Conservation (phyloP, 345 rosid genomes). For the Crucihimalaya himalaica region DNA sequence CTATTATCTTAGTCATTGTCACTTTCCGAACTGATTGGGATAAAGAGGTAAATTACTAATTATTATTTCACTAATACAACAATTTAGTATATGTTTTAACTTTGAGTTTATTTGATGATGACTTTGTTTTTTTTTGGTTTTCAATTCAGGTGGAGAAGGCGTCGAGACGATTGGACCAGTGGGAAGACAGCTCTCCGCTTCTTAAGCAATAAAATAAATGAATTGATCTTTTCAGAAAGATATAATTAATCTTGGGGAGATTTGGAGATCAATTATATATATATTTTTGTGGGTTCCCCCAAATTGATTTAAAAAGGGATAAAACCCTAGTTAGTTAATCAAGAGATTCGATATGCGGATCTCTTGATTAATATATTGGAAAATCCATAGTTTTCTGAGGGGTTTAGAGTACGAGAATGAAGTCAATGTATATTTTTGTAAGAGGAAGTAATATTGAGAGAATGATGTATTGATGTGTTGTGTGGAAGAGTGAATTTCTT, state of each 20-base stretch:
- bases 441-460: slow-evolving; percentile 1
- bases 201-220: slow-evolving; percentile 24
- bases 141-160: slow-evolving; percentile 55
- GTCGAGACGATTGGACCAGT: slow-evolving; percentile 45
- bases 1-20: slow-evolving; percentile 49
- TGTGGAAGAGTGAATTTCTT: slow-evolving; percentile 18
- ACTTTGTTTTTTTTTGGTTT: background rate
- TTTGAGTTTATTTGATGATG: background rate
- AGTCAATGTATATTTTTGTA: slow-evolving; percentile 23
- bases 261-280: background rate
- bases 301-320: background rate
- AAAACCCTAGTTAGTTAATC: background rate
- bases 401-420: slow-evolving; percentile 5
- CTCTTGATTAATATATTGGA: slow-evolving; percentile 15
- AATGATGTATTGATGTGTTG: background rate
- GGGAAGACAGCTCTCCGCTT: slow-evolving; percentile 46
- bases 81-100: background rate
- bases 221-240: background rate
- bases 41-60: slow-evolving; percentile 50
- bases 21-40: slow-evolving; percentile 64
- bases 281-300: background rate
- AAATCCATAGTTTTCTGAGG: slow-evolving; percentile 29
- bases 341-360: background rate
- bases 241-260: background rate
- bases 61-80: background rate